phyloP scores from a whole-genome alignment of 148 eudicot genomes.

The Camellia lanceoleosa region DNA sequence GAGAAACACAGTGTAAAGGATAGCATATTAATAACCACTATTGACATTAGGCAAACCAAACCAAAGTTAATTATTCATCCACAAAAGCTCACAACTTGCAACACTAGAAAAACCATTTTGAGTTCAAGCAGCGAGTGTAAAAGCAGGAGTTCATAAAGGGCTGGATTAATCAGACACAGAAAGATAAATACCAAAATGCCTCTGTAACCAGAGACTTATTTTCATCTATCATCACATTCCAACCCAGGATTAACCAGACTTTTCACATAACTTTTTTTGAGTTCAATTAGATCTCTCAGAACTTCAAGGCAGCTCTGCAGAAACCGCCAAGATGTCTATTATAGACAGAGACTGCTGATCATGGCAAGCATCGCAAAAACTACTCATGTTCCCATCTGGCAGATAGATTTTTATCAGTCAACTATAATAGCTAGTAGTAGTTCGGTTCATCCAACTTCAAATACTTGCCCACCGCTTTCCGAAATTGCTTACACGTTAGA shows the following conservation, averaged over 20 bases:
- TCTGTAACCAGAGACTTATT: background rate
- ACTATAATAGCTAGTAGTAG: slow-evolving; percentile 4
- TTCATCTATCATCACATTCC: slow-evolving; percentile 1
- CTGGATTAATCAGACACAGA: background rate
- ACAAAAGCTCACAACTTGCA: background rate
- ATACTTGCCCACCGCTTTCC: slow-evolving; percentile 6
- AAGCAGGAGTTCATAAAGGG: too few relatives aligned
- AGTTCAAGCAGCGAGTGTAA: background rate
- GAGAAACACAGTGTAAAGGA: too few relatives aligned
- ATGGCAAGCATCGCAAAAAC: background rate
- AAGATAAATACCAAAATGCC: background rate
- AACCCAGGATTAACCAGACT: background rate
- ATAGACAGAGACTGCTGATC: background rate
- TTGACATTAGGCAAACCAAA: too few relatives aligned
- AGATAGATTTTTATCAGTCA: slow-evolving; percentile 10
- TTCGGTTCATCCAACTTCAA: slow-evolving; percentile 8
- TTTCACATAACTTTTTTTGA: background rate
- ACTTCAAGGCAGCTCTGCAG: background rate
- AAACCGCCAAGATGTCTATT: slow-evolving; percentile 7
- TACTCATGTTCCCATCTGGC: background rate
- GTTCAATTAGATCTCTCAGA: background rate
- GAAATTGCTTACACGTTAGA: slow-evolving; percentile 5
- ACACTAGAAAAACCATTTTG: background rate
- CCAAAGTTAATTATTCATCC: too few relatives aligned
- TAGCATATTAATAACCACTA: too few relatives aligned